Conservation (phyloP, 495 filamentous ascomycete species). For the Aspergillus funiculosus region DNA sequence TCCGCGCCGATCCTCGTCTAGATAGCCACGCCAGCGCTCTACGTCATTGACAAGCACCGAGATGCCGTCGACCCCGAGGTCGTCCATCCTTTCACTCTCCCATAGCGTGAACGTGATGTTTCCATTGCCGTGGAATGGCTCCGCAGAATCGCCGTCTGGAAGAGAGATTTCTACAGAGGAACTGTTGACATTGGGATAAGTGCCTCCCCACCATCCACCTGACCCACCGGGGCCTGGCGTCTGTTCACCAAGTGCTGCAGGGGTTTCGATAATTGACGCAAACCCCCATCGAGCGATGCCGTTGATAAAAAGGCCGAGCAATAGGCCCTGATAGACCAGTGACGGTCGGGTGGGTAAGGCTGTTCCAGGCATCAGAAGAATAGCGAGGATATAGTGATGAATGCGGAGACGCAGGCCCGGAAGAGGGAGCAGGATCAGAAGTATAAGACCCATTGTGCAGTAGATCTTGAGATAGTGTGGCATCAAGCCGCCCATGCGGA, state of each 20-base stretch:
- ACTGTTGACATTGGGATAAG: slow-evolving; percentile 57
- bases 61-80: slow-evolving; percentile 76
- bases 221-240: slow-evolving; percentile 29
- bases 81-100: slow-evolving; percentile 39
- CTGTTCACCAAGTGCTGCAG: slow-evolving; percentile 52
- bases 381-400: slow-evolving; percentile 90
- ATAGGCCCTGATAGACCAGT: slow-evolving; percentile 77
- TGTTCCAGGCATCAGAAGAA: slow-evolving; percentile 78
- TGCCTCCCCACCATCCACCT: slow-evolving; percentile 54
- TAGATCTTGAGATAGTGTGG: slow-evolving; percentile 71
- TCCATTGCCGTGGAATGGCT: slow-evolving; percentile 35
- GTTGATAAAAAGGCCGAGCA: slow-evolving; percentile 87
- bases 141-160: slow-evolving; percentile 24
- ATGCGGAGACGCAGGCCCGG: slow-evolving; percentile 84
- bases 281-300: slow-evolving; percentile 92
- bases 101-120: slow-evolving; percentile 56
- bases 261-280: slow-evolving; percentile 82
- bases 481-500: slow-evolving; percentile 67
- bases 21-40: slow-evolving; percentile 66
- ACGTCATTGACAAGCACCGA: slow-evolving; percentile 93
- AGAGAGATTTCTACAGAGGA: slow-evolving; percentile 48
- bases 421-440: slow-evolving; percentile 59
- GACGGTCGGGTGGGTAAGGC: slow-evolving; percentile 74
- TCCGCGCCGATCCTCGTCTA: slow-evolving; percentile 41
- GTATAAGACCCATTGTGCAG: slow-evolving; percentile 49